Conservation (phyloP, 805 yeast species). For the Candida loeiensis region DNA sequence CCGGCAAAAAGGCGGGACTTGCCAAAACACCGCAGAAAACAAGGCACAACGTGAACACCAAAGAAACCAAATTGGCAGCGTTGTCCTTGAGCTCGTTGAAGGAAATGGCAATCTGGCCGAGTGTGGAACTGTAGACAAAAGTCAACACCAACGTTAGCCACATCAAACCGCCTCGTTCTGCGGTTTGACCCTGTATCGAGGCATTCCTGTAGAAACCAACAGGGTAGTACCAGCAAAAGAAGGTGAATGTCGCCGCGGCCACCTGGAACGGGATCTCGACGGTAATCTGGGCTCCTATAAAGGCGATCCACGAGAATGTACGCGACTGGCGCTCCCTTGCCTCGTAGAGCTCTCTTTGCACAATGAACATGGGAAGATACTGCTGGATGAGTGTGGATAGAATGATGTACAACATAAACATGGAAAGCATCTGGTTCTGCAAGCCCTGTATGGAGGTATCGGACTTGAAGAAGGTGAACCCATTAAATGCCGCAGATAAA, state of each 20-base stretch:
- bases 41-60: conserved; percentile 24
- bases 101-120: conserved; percentile 22
- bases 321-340: conserved; percentile 73
- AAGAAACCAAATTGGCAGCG: conserved; percentile 24
- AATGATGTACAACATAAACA: conserved; percentile 62
- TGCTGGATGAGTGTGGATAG: conserved; percentile 59
- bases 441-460: conserved; percentile 20
- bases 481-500: conserved; percentile 14
- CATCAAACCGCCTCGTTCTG: conserved; percentile 35
- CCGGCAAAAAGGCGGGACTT: conserved; percentile 15
- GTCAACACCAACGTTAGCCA: conserved; percentile 26
- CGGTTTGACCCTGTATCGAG: conserved; percentile 13
- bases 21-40: conserved; percentile 29
- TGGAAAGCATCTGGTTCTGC: conserved; percentile 68
- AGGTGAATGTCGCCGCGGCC: conserved; percentile 39
- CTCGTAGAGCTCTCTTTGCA: conserved; percentile 64
- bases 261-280: conserved; percentile 67
- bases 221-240: conserved; percentile 20
- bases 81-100: conserved; percentile 22
- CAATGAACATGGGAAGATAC: conserved; percentile 51
- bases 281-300: conserved; percentile 58
- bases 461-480: conserved; percentile 15
- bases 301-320: conserved; percentile 64
- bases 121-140: conserved; percentile 19
- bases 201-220: conserved; percentile 26